A percentile compares a stretch with the other conserved stretches of the same genome.
phyloP scores from a whole-genome alignment of 495 filamentous ascomycete species.

The Astrocystis sublimbata region DNA sequence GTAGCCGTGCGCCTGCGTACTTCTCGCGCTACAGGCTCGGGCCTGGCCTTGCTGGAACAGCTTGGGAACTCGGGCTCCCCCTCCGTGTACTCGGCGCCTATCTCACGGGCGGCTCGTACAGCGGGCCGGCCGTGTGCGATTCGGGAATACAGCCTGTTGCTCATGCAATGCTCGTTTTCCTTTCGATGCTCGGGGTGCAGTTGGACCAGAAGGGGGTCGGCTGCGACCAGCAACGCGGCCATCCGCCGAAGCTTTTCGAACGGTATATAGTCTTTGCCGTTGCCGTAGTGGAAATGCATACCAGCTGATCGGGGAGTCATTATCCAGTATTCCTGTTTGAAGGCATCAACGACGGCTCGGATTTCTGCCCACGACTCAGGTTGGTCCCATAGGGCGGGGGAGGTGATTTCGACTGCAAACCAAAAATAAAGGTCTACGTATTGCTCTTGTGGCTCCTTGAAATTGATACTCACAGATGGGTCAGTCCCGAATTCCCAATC shows the following conservation, averaged over 20 bases:
- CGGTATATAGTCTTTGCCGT: constrained; percentile 15
- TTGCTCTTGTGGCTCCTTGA: neutral
- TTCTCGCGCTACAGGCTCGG: neutral
- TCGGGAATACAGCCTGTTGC: constrained; percentile 15
- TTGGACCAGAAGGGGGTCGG: constrained; percentile 24
- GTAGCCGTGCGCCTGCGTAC: neutral
- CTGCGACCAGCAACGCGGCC: constrained; percentile 18
- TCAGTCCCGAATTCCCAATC: constrained; percentile 12
- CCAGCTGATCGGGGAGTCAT: neutral
- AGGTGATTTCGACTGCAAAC: constrained; percentile 16
- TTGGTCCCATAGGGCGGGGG: constrained; percentile 22
- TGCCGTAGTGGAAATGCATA: constrained; percentile 26
- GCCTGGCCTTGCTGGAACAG: neutral
- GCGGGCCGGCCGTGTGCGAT: neutral
- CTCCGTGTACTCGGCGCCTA: neutral
- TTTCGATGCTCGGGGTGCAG: constrained; percentile 17
- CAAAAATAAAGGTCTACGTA: neutral
- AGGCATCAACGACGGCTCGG: constrained; percentile 17
- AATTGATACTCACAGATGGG: neutral
- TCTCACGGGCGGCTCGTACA: neutral
- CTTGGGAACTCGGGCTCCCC: neutral
- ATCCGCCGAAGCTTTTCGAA: constrained; percentile 5
- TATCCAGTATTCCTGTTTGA: constrained; percentile 15
- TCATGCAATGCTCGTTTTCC: neutral
- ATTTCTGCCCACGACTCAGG: constrained; percentile 18